Evolutionary conservation across 257 asterid species (phyloP).

Genomic region (Asclepias syriaca): DNA sequence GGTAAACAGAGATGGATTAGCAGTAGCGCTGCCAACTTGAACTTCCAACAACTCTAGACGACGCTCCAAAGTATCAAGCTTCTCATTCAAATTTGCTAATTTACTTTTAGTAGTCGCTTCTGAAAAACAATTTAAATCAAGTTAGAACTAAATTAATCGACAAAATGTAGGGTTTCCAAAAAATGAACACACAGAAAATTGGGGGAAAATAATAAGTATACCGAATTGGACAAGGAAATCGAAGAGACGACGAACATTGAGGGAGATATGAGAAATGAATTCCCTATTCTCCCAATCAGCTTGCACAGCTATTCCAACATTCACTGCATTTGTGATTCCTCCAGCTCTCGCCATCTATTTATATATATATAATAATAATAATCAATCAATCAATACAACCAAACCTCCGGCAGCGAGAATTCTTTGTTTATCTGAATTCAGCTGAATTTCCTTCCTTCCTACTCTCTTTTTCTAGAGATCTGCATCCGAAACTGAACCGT

Average conservation of each 20-base stretch:
- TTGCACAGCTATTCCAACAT: slow-evolving; percentile 23
- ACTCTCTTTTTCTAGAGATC: background rate
- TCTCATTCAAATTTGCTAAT: slow-evolving; percentile 69
- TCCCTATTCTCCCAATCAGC: slow-evolving; percentile 99
- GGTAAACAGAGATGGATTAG: slow-evolving; percentile 72
- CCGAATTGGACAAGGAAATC: slow-evolving; percentile 81
- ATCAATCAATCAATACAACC: no score
- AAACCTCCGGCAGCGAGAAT: background rate
- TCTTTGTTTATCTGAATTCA: background rate
- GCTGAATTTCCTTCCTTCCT: background rate
- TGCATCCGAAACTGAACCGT: background rate
- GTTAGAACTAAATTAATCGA: no score
- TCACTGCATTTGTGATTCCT: slow-evolving; percentile 51
- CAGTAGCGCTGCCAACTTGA: slow-evolving; percentile 82
- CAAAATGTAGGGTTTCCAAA: no score
- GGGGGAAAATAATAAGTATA: slow-evolving; percentile 9
- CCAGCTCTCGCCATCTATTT: slow-evolving; percentile 59
- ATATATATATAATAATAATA: no score
- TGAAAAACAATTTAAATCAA: slow-evolving; percentile 5
- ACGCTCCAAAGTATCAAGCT: slow-evolving; percentile 76
- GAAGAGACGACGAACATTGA: slow-evolving; percentile 81
- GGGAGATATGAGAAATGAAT: slow-evolving; percentile 82
- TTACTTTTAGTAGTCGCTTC: slow-evolving; percentile 81
- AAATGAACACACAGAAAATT: background rate
- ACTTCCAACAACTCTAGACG: slow-evolving; percentile 78